Evolutionary conservation across 441 rosid genomes (phyloP), one percentile per base, ranked within the genome.

Genomic region (Theobroma grandiflorum): DNA sequence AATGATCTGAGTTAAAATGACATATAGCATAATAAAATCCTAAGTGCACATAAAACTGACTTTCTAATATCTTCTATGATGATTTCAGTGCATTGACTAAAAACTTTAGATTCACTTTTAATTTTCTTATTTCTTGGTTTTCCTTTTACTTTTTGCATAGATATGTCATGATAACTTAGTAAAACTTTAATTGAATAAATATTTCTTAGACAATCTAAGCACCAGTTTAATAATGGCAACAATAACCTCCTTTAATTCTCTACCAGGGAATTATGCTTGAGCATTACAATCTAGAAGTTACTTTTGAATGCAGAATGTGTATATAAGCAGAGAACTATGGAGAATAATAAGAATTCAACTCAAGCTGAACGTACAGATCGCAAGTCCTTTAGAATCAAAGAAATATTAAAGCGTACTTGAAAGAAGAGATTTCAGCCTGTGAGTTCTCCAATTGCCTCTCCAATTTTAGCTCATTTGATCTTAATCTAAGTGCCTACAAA

Each of bases 401-500:
- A 79, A 74, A 74, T 74, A 81, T 22, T 52, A 78, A 84, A 53
- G 53, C 96, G 83, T 92, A 97, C 99, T 87, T 95, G 91, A 81
- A 89, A 18, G 91, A 85, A 79, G 89, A 84, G 65, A 95, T 83
- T 84, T 97, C 97, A 69, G 89, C 87, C 75, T 91, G 91, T 58
- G 93, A 89, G 74, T 86, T 90, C 87, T 93, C 98, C 84, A 95
- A 85, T 83, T 91, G 93, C 87, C 97, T 93, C 90, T 92, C 99
- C 89, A 97, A 89, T 91, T 93, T 97, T 62, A 97, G 91, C 89
- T 97, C 99, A 79, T 81, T 94, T 59, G 99, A 97, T 83, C 99
- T 87, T 72, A 97, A 89, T 85, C 96, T 90, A 81, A 95, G 98
- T 79, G 99, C 96, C 99, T 95, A 80, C 84, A 85, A n/a, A 75